These are phyloP conservation scores for Apophysomyces ossiformis DNA, from an alignment of 371 early-diverging fungal species.

Conservation along the genomic window DNA sequence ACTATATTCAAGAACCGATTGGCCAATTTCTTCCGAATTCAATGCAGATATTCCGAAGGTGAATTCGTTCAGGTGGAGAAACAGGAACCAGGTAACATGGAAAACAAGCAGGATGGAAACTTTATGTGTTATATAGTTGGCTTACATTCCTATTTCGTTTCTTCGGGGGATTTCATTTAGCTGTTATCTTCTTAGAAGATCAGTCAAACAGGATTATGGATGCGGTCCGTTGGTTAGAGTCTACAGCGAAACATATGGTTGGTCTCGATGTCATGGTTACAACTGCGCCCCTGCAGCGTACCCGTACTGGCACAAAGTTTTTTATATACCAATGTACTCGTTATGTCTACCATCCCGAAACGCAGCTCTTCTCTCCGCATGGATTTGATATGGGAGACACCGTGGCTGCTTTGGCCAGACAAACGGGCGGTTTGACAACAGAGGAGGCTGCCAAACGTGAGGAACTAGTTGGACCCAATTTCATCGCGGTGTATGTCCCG, in stretches of 20 bases:
- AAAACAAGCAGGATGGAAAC: slow-evolving; percentile 40
- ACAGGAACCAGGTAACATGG: slow-evolving; percentile 36
- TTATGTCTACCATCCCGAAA: slow-evolving; percentile 60
- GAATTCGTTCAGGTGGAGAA: slow-evolving; percentile 67
- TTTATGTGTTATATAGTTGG: background rate
- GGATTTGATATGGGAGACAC: slow-evolving; percentile 57
- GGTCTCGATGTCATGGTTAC: slow-evolving; percentile 43
- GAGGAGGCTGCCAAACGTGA: slow-evolving; percentile 56
- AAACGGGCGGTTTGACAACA: slow-evolving; percentile 50
- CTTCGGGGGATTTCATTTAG: slow-evolving; percentile 9
- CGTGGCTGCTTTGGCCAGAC: slow-evolving; percentile 48
- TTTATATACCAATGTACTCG: slow-evolving; percentile 78
- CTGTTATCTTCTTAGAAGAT: slow-evolving; percentile 51
- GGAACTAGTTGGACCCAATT: slow-evolving; percentile 68
- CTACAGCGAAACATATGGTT: slow-evolving; percentile 4
- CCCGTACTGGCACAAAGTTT: slow-evolving; percentile 55
- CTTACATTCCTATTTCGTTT: slow-evolving; percentile 11
- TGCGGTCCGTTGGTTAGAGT: slow-evolving; percentile 13
- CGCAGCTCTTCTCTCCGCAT: slow-evolving; percentile 56
- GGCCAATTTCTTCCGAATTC: slow-evolving; percentile 67
- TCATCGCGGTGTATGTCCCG: slow-evolving; percentile 62
- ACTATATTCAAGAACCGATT: slow-evolving; percentile 46
- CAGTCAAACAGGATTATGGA: slow-evolving; percentile 13
- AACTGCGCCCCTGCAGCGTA: slow-evolving; percentile 46
- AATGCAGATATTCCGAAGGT: slow-evolving; percentile 49